These are phyloP conservation scores for Hanseniaspora clermontiae DNA, from an alignment of 805 yeast genomes.

Conservation along the genomic window DNA sequence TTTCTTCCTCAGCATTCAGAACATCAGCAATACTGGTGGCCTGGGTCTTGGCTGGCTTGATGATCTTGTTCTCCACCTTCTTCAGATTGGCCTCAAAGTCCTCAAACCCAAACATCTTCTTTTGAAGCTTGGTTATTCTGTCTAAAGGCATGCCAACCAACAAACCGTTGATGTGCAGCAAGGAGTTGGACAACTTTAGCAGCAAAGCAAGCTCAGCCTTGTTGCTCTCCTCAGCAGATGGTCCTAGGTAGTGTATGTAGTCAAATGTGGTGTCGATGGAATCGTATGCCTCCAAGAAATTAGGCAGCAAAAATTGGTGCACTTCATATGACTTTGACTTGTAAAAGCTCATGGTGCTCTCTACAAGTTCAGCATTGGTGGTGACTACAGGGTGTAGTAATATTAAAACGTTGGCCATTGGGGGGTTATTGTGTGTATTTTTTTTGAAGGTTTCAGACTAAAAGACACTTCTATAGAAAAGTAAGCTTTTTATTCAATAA, in stretches of 20 bases:
- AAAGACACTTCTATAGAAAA: too few species aligned
- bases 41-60: conserved; percentile 34
- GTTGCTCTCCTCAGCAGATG: conserved; percentile 9
- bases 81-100: neutral
- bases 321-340: neutral
- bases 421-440: too few species aligned
- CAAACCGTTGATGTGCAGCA: neutral
- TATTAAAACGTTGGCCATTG: conserved; percentile 27
- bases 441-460: too few species aligned
- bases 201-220: conserved; percentile 6
- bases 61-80: conserved; percentile 8
- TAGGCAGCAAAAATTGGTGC: conserved; percentile 10
- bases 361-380: conserved; percentile 39
- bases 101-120: conserved; percentile 11
- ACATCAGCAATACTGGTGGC: conserved; percentile 20
- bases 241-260: conserved; percentile 9
- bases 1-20: conserved; percentile 28
- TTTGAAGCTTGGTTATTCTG: conserved; percentile 8
- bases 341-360: conserved; percentile 10
- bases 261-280: neutral
- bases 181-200: conserved; percentile 7
- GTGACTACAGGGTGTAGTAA: conserved; percentile 59
- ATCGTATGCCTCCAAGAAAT: conserved; percentile 2
- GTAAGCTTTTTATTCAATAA: neutral
- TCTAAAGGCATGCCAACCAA: conserved; percentile 1